These are phyloP conservation scores for Colletotrichum simmondsii DNA, from an alignment of 2,329 filamentous ascomycete genomes.

Conservation along the genomic window DNA sequence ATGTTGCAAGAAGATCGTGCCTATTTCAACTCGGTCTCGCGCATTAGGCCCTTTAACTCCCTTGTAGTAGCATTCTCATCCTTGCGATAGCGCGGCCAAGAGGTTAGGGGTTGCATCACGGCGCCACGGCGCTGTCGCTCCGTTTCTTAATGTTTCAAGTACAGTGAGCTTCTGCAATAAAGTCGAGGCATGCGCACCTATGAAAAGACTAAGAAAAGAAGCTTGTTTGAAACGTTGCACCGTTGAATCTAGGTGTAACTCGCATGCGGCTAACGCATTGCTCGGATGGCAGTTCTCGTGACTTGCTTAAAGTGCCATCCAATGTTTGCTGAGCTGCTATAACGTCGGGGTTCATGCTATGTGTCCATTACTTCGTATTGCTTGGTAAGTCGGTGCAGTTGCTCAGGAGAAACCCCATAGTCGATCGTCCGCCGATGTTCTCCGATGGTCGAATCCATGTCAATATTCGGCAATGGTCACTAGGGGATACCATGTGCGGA, in stretches of 20 bases:
- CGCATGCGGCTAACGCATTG: not conserved
- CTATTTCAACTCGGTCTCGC: not conserved
- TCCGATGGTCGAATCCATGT: conserved; percentile 8
- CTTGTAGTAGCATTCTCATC: not conserved
- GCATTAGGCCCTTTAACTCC: not conserved
- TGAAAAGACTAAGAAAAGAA: not conserved
- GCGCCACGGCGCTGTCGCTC: not conserved
- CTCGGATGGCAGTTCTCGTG: not conserved
- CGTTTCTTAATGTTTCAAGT: not conserved
- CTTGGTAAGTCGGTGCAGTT: not conserved
- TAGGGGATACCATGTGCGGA: conserved; percentile 30
- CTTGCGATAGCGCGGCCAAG: not conserved
- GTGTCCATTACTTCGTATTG: too few species aligned
- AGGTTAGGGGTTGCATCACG: not conserved
- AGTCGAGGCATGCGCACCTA: not conserved
- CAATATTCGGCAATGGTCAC: conserved; percentile 7
- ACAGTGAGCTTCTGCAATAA: conserved; percentile 5
- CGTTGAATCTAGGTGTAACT: not conserved
- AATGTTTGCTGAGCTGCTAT: not conserved
- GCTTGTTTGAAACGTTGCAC: not conserved
- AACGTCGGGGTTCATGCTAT: not conserved
- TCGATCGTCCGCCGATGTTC: not conserved
- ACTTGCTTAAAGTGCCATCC: not conserved
- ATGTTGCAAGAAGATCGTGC: not conserved
- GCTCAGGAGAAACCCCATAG: not conserved